Percentiles rank a stretch among this genome's conserved stretches.
phyloP scores from a whole-genome alignment of 1,284 basidiomycete genomes.

The Athelia psychrophila region DNA sequence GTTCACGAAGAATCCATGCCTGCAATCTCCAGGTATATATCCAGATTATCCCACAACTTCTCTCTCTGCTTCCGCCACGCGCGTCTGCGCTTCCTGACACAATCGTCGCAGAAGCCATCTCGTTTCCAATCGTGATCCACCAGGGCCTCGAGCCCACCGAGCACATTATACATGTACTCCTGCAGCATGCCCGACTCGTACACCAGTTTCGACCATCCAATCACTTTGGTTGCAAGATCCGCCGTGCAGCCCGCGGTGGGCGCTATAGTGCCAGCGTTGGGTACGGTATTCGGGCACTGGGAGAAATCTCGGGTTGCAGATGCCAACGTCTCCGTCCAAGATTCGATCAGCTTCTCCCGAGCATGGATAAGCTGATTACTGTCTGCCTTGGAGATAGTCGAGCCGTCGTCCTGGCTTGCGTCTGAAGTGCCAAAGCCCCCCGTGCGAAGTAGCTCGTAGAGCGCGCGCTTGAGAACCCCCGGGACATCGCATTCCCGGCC shows the following conservation, averaged over 20 bases:
- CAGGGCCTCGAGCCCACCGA: slow-evolving; percentile 28
- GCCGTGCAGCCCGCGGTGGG: slow-evolving; percentile 7
- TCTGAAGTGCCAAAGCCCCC: slow-evolving; percentile 18
- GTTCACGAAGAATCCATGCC: too few relatives aligned
- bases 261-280: not conserved
- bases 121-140: slow-evolving; percentile 23
- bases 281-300: not conserved
- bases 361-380: not conserved
- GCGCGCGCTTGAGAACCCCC: slow-evolving; percentile 30
- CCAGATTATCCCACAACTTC: slow-evolving; percentile 15
- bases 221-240: not conserved
- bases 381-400: slow-evolving; percentile 1
- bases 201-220: slow-evolving; percentile 20
- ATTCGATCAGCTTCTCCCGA: slow-evolving; percentile 3
- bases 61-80: slow-evolving; percentile 8
- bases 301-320: slow-evolving; percentile 3
- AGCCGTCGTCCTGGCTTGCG: not conserved
- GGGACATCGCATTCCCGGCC: slow-evolving; percentile 25
- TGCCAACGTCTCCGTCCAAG: slow-evolving; percentile 8
- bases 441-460: slow-evolving; percentile 34
- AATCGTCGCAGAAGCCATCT: slow-evolving; percentile 27
- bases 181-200: slow-evolving; percentile 21
- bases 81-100: slow-evolving; percentile 16
- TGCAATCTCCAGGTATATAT: slow-evolving; percentile 12
- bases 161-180: slow-evolving; percentile 26